phyloP scores from a whole-genome alignment of 768 basidiomycete species.

The Terana coerulea region DNA sequence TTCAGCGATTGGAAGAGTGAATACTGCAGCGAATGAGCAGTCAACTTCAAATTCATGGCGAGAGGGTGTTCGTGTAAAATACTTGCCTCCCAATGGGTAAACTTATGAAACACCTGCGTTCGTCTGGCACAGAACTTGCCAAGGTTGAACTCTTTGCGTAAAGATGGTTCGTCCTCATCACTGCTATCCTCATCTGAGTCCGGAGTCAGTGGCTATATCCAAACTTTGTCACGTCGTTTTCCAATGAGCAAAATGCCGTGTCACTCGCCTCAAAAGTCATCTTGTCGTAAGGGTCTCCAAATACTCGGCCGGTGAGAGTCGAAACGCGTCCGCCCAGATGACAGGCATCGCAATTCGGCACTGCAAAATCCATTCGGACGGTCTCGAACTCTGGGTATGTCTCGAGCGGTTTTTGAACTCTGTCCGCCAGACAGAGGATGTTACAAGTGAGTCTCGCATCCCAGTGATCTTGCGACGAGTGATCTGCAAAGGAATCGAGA shows the following conservation, averaged over 20 bases:
- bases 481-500: conserved; percentile 63
- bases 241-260: neutral
- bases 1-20: conserved; percentile 56
- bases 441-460: conserved; percentile 69
- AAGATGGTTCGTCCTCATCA: conserved; percentile 18
- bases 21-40: conserved; percentile 41
- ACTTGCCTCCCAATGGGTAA: conserved; percentile 82
- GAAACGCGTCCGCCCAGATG: conserved; percentile 69
- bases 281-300: conserved; percentile 68
- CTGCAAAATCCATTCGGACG: conserved; percentile 46
- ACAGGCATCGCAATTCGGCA: conserved; percentile 79
- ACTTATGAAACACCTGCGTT: conserved; percentile 62
- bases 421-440: conserved; percentile 81
- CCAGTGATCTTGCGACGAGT: conserved; percentile 69
- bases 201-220: neutral
- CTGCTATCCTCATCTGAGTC: no score
- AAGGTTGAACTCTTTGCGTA: conserved; percentile 47
- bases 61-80: neutral
- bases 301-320: conserved; percentile 55
- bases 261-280: conserved; percentile 58
- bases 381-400: conserved; percentile 64
- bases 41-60: neutral
- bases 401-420: conserved; percentile 63
- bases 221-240: neutral
- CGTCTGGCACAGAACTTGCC: conserved; percentile 80